Conservation (phyloP, 164 flowering plant genomes). For the Tetracentron sinense region DNA sequence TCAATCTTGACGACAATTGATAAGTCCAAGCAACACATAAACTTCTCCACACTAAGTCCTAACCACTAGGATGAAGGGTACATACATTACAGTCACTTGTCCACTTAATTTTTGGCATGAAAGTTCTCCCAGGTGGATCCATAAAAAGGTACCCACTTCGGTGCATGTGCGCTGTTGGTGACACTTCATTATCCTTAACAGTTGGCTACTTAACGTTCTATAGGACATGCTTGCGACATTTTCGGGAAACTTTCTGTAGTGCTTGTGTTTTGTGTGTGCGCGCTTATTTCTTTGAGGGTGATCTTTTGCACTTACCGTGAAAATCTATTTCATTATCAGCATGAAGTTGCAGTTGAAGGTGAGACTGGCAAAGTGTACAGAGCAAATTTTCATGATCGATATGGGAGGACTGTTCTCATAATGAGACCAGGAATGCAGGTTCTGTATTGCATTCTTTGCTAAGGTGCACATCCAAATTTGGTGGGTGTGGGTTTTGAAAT, state of each 20-base stretch:
- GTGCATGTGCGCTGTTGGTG: no score
- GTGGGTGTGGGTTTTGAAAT: background rate
- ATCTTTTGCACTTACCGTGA: background rate
- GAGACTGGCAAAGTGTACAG: constrained; percentile 85
- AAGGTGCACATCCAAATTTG: background rate
- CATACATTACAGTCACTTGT: no score
- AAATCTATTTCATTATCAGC: constrained; percentile 30
- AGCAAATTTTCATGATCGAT: constrained; percentile 74
- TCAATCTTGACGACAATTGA: no score
- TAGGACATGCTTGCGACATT: background rate
- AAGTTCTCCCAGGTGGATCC: no score
- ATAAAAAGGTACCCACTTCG: no score
- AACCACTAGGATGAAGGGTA: no score
- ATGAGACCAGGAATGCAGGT: constrained; percentile 82
- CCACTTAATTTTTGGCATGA: no score
- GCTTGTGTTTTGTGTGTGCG: no score
- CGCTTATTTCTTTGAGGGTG: background rate
- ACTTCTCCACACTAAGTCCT: no score
- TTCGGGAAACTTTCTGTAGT: background rate
- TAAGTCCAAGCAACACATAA: no score
- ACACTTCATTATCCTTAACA: no score
- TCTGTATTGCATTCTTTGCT: constrained; percentile 5
- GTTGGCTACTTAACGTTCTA: no score
- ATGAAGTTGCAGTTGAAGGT: constrained; percentile 80
- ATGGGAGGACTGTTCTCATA: constrained; percentile 80